Evolutionary conservation across 192 early-diverging fungal genomes (phyloP), one percentile per base, ranked within the genome.

Genomic region (Dispira simplex): DNA sequence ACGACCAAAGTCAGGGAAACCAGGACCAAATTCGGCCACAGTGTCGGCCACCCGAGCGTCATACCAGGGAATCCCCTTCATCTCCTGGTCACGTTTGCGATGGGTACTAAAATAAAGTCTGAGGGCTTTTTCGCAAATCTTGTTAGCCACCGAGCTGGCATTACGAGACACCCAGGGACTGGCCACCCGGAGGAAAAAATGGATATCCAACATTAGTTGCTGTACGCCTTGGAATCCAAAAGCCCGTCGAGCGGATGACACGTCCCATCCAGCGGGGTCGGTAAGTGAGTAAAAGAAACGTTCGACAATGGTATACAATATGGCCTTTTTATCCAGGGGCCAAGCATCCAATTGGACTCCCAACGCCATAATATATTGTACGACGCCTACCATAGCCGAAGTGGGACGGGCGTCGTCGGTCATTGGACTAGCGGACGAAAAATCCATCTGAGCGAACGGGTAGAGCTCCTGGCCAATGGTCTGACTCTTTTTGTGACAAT

Each of bases 91-190:
- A 11, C 53, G 26, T 44, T 27, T 56, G 18, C 46, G 3, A 43
- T 66, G 64, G 1, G 63, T 63, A 8, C 69, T 49, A 65, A 79
- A 74, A 46, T 74, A 79, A 47, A 68, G 26, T 3, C 77, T 64
- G 49, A 79, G 68, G 0, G 72, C 77, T 64, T 75, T 75, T 47
- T 79, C 77, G 64, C 77, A 79, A 21, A 79, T 70, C 46, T 73
- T 68, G 49, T 79, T 75, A 5, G 77, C 77, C 71, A 79, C 70
- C 12, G 71, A 70, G 63, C 73, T 75, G 25, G 77, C 75, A 66
- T 66, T 72, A 60, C 74, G 75, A 20, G 74, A 71, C 0, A 79
- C 77, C 18, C 75, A 67, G 44, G 74, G 73, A n/a, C 77, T 72
- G 39, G 72, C 75, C 21, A 75, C 70, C 20, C 74, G 71, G 27